These are phyloP conservation scores for Sphagnurus paluster DNA, from an alignment of 1,284 basidiomycete species.

Conservation along the genomic window DNA sequence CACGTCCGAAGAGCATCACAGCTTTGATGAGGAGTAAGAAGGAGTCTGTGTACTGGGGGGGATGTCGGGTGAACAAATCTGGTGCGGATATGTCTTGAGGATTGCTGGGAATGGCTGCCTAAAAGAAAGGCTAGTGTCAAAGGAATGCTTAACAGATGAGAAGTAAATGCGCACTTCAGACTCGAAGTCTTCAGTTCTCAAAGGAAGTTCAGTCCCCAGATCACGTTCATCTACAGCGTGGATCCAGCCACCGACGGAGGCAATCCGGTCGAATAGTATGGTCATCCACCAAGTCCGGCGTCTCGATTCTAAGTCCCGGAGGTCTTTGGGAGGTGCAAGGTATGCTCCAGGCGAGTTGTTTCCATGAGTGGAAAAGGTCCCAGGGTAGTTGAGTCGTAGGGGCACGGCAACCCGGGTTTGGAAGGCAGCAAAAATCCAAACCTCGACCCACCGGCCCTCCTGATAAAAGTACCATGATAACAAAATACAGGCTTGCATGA, in stretches of 20 bases:
- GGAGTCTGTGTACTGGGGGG: constrained; percentile 74
- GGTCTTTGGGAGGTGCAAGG: constrained; percentile 73
- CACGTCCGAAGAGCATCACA: constrained; percentile 78
- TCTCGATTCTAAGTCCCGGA: constrained; percentile 71
- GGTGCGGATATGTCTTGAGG: constrained; percentile 65
- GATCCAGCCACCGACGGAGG: constrained; percentile 86
- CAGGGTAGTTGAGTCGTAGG: constrained; percentile 78
- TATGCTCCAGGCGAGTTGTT: constrained; percentile 72
- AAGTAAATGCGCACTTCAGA: constrained; percentile 46
- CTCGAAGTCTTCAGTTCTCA: constrained; percentile 73
- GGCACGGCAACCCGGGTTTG: constrained; percentile 84
- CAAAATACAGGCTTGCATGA: constrained; percentile 81
- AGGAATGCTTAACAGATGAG: neutral
- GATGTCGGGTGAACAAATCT: constrained; percentile 67
- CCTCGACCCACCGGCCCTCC: constrained; percentile 85
- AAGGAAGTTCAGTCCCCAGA: constrained; percentile 76
- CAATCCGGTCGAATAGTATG: constrained; percentile 80
- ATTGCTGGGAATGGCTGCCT: constrained; percentile 64
- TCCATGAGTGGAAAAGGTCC: constrained; percentile 70
- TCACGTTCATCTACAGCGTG: constrained; percentile 80
- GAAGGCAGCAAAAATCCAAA: constrained; percentile 86
- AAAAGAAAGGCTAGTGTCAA: constrained; percentile 10
- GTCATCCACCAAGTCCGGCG: constrained; percentile 88
- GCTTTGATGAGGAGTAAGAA: constrained; percentile 77
- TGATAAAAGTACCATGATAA: constrained; percentile 88